Conservation (phyloP, 2,329 filamentous ascomycete species). For the Aspergillus uvarum region DNA sequence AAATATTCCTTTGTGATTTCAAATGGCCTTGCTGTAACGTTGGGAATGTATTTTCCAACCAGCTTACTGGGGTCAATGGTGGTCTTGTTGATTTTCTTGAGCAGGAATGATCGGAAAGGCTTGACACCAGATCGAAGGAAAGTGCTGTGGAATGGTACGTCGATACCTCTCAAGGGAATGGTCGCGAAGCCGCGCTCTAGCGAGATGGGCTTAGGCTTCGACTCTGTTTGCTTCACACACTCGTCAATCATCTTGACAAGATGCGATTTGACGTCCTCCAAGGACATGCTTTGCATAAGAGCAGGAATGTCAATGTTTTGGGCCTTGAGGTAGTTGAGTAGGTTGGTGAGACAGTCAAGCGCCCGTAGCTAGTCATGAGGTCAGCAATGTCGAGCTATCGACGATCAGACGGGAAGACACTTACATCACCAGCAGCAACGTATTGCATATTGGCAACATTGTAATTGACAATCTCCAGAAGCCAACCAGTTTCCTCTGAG, state of each 20-base stretch:
- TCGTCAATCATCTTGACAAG: constrained; percentile 87
- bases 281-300: constrained; percentile 78
- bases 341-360: constrained; percentile 67
- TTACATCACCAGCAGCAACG: constrained; percentile 64
- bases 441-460: constrained; percentile 71
- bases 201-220: constrained; percentile 83
- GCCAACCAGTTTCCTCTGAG: constrained; percentile 87
- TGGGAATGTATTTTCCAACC: constrained; percentile 98
- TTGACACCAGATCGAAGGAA: constrained; percentile 98
- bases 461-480: constrained; percentile 98
- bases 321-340: constrained; percentile 92
- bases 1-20: constrained; percentile 98
- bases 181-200: constrained; percentile 95
- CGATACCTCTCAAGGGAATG: constrained; percentile 93
- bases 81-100: constrained; percentile 99
- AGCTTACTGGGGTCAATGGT: constrained; percentile 96
- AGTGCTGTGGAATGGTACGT: constrained; percentile 98
- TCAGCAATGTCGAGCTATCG: constrained; percentile 21
- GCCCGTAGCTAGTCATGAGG: constrained; percentile 52
- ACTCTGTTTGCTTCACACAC: constrained; percentile 80
- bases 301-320: constrained; percentile 97
- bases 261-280: constrained; percentile 89
- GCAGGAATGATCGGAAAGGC: constrained; percentile 95
- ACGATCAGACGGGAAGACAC: constrained; percentile 21
- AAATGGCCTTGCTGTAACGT: constrained; percentile 95